A percentile compares a stretch with the other conserved stretches of the same genome.
These are phyloP conservation scores for Aphanomyces euteiches DNA, from an alignment of 352 stramenopile species.

Conservation along the genomic window DNA sequence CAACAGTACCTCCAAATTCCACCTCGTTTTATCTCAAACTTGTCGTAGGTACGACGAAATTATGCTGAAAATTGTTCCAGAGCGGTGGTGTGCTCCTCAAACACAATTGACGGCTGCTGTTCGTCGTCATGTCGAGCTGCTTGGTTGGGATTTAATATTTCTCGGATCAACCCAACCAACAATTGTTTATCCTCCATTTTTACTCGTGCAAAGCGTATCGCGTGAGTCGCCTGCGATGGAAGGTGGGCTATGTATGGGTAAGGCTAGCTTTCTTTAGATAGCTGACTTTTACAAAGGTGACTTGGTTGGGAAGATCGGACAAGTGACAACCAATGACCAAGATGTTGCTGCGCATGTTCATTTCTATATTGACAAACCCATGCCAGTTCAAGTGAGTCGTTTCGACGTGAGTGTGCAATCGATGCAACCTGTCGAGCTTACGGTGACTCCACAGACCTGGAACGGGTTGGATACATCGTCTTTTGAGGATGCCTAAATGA, in stretches of 20 bases:
- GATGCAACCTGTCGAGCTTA: slow-evolving; percentile 2
- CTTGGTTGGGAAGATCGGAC: slow-evolving; percentile 19
- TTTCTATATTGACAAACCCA: slow-evolving; percentile 13
- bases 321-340: slow-evolving; percentile 3
- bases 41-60: slow-evolving; percentile 20
- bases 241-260: neutral
- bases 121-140: slow-evolving; percentile 19
- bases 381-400: slow-evolving; percentile 18
- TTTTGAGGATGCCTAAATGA: neutral
- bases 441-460: slow-evolving; percentile 5
- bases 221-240: neutral
- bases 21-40: neutral
- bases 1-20: neutral
- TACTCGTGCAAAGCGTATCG: slow-evolving; percentile 14
- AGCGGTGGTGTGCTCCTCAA: slow-evolving; percentile 24
- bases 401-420: neutral
- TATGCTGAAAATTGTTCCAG: slow-evolving; percentile 13
- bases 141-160: slow-evolving; percentile 19
- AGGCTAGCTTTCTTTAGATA: neutral
- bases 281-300: slow-evolving; percentile 15
- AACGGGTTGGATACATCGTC: neutral
- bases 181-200: slow-evolving; percentile 22
- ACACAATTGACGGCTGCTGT: slow-evolving; percentile 6
- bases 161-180: neutral
- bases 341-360: slow-evolving; percentile 12